These are phyloP conservation scores for Porcisia deanei DNA, from an alignment of 208 protist species.

Conservation along the genomic window DNA sequence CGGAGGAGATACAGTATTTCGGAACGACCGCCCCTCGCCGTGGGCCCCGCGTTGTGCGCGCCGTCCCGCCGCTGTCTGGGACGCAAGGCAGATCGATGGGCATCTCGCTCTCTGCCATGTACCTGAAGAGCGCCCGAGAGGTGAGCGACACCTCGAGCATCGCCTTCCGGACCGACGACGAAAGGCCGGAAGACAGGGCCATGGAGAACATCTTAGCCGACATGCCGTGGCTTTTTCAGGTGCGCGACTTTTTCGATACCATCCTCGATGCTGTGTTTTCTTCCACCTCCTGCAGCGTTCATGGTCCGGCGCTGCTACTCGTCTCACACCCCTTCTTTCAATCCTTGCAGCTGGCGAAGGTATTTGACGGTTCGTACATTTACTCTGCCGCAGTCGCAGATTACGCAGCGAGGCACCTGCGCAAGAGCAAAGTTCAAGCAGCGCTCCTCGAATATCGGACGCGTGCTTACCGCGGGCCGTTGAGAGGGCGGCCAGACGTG, in stretches of 20 bases:
- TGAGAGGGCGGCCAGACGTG: conserved; percentile 25
- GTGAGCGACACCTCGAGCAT: conserved; percentile 30
- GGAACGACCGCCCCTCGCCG: conserved; percentile 43
- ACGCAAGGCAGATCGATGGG: conserved; percentile 37
- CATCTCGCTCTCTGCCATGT: conserved; percentile 58
- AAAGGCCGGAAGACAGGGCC: conserved; percentile 8
- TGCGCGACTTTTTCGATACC: conserved; percentile 67
- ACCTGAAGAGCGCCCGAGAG: conserved; percentile 37
- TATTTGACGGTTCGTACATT: conserved; percentile 70
- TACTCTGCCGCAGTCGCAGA: conserved; percentile 43
- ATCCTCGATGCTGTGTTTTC: conserved; percentile 55
- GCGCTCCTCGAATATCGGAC: conserved; percentile 54
- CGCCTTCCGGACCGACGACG: conserved; percentile 16
- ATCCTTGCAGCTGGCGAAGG: conserved; percentile 35
- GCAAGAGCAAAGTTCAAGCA: conserved; percentile 48
- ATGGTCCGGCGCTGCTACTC: conserved; percentile 40
- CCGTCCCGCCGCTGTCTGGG: conserved; percentile 30
- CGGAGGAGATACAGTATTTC: conserved; percentile 62
- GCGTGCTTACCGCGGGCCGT: conserved; percentile 33
- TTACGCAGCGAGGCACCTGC: conserved; percentile 42
- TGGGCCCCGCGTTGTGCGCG: conserved; percentile 25
- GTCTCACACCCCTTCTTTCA: conserved; percentile 74
- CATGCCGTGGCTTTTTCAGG: conserved; percentile 64
- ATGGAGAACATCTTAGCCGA: conserved; percentile 46
- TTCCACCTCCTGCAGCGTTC: conserved; percentile 40